These are phyloP conservation scores for Syncephalastrum racemosum DNA, from an alignment of 371 early-diverging fungal genomes.

Conservation along the genomic window DNA sequence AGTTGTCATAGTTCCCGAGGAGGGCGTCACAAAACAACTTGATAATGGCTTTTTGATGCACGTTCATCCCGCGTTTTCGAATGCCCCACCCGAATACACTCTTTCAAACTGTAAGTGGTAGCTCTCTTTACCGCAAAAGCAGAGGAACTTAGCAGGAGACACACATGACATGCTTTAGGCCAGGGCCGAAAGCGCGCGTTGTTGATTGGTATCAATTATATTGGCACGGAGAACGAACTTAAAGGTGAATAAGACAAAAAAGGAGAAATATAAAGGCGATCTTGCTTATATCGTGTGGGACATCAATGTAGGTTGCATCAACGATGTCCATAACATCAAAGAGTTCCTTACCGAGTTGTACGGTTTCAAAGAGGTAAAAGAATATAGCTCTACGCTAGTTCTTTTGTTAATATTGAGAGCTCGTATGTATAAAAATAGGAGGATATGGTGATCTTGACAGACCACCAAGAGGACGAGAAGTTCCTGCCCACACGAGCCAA, in stretches of 20 bases:
- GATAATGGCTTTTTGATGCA: slow-evolving; percentile 17
- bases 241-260: slow-evolving; percentile 37
- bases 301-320: slow-evolving; percentile 72
- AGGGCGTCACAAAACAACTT: neutral
- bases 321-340: slow-evolving; percentile 89
- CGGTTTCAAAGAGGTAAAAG: slow-evolving; percentile 55
- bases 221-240: slow-evolving; percentile 63
- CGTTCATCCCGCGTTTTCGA: slow-evolving; percentile 18
- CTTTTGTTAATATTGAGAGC: neutral
- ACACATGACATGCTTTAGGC: slow-evolving; percentile 10
- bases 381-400: too few species aligned
- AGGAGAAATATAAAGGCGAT: neutral
- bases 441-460: slow-evolving; percentile 84
- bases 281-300: neutral
- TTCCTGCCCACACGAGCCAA: slow-evolving; percentile 81
- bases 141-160: neutral
- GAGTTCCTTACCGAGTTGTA: slow-evolving; percentile 66
- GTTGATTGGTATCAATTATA: slow-evolving; percentile 93
- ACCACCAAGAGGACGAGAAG: slow-evolving; percentile 72
- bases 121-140: neutral
- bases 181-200: slow-evolving; percentile 76
- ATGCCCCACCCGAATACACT: slow-evolving; percentile 46
- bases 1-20: neutral
- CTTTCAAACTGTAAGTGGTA: slow-evolving; percentile 64
- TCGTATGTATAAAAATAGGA: slow-evolving; percentile 22